These are phyloP conservation scores for Chlorencoelia australis DNA, from an alignment of 2,329 filamentous ascomycete species.

Conservation along the genomic window DNA sequence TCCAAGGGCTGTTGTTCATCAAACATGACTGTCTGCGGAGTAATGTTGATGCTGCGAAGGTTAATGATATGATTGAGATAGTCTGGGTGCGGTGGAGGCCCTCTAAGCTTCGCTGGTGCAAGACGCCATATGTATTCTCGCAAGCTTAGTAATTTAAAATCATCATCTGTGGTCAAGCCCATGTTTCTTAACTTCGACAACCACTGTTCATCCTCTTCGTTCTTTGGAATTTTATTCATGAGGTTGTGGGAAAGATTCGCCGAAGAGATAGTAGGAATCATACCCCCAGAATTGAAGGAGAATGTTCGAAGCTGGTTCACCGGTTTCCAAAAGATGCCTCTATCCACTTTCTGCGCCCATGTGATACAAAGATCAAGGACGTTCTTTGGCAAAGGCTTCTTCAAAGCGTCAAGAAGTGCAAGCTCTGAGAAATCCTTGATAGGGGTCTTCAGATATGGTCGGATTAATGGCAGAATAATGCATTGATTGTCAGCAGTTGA, in stretches of 20 bases:
- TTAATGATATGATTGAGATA: slow-evolving; percentile 63
- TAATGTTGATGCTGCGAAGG: slow-evolving; percentile 65
- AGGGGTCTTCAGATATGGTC: slow-evolving; percentile 69
- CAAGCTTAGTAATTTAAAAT: slow-evolving; percentile 77
- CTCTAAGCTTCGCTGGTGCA: slow-evolving; percentile 50
- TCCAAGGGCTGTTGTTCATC: slow-evolving; percentile 59
- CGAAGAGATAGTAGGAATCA: slow-evolving; percentile 43
- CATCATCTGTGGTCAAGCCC: slow-evolving; percentile 73
- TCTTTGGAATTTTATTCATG: slow-evolving; percentile 57
- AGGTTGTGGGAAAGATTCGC: slow-evolving; percentile 46
- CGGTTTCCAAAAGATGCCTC: slow-evolving; percentile 79
- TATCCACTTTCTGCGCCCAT: slow-evolving; percentile 77
- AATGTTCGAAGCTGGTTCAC: slow-evolving; percentile 62
- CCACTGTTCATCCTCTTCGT: slow-evolving; percentile 93
- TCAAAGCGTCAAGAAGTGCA: slow-evolving; percentile 69
- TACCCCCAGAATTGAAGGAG: slow-evolving; percentile 48
- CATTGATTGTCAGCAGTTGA: slow-evolving; percentile 75
- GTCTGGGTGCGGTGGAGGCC: slow-evolving; percentile 16
- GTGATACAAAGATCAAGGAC: slow-evolving; percentile 77
- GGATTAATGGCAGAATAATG: slow-evolving; percentile 69
- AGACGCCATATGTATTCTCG: slow-evolving; percentile 88
- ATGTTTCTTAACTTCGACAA: slow-evolving; percentile 74
- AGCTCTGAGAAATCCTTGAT: slow-evolving; percentile 62
- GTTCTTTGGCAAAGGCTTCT: slow-evolving; percentile 66
- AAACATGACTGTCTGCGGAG: slow-evolving; percentile 84